Percentiles rank a stretch among this genome's conserved stretches.
Conservation (phyloP, 768 basidiomycete species). For the Agaricus blazei region DNA sequence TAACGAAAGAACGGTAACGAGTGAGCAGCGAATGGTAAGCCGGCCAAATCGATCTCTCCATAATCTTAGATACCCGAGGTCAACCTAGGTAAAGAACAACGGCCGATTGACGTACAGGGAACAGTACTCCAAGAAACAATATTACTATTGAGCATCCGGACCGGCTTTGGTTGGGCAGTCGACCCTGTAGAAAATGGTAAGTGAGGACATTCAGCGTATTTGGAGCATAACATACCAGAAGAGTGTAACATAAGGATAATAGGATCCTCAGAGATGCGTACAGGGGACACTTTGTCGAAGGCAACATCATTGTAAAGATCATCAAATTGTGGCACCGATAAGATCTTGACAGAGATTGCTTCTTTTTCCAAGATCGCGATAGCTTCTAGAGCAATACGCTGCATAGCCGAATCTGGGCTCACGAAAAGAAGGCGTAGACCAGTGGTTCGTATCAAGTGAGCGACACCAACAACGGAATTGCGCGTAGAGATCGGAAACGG, state of each 20-base stretch:
- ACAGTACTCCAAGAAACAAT: constrained; percentile 10
- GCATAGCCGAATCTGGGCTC: constrained; percentile 16
- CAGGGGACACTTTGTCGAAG: not conserved
- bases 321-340: constrained; percentile 2
- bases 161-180: constrained; percentile 20
- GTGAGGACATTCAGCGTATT: not conserved
- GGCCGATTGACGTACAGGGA: constrained; percentile 11
- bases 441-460: constrained; percentile 31
- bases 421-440: constrained; percentile 18
- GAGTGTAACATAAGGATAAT: constrained; percentile 15
- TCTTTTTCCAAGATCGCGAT: not conserved
- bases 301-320: not conserved
- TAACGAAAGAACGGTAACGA: constrained; percentile 16
- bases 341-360: not conserved
- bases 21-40: constrained; percentile 14
- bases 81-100: not conserved
- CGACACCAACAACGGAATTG: constrained; percentile 41
- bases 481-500: constrained; percentile 34
- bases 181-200: constrained; percentile 12
- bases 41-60: constrained; percentile 19
- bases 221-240: constrained; percentile 13
- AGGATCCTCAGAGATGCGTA: not conserved
- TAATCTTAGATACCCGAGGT: constrained; percentile 11
- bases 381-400: constrained; percentile 14
- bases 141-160: constrained; percentile 9